These are phyloP conservation scores for Hyparrhenia diplandra DNA, from an alignment of 176 grass and related monocot species.

Conservation along the genomic window DNA sequence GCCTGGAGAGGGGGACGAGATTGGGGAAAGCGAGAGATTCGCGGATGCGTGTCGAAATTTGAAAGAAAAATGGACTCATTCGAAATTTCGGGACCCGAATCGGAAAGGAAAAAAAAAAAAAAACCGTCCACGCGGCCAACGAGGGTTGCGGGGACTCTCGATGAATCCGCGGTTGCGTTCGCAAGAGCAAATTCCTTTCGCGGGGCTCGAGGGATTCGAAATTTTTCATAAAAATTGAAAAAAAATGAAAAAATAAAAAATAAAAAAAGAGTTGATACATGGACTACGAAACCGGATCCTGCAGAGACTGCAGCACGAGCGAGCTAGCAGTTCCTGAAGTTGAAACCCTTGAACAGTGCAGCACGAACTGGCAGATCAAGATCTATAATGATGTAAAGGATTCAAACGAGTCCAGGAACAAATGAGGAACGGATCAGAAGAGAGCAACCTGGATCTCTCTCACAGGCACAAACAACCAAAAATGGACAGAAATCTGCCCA, in stretches of 20 bases:
- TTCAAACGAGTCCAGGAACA: background rate
- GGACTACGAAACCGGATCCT: background rate
- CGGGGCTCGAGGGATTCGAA: background rate
- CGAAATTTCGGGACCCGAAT: background rate
- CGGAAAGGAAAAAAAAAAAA: conserved; percentile 17
- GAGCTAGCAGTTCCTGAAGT: background rate
- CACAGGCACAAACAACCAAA: background rate
- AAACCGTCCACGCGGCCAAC: background rate
- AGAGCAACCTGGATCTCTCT: background rate
- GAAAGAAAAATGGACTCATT: background rate
- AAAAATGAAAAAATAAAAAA: background rate
- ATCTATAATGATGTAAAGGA: background rate
- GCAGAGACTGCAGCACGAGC: background rate
- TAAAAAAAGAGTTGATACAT: background rate
- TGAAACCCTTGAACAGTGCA: background rate
- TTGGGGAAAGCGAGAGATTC: background rate
- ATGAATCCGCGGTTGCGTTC: background rate
- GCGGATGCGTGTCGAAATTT: conserved; percentile 4
- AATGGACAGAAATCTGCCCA: background rate
- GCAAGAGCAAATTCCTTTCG: background rate
- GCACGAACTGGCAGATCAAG: conserved; percentile 18
- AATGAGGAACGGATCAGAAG: background rate
- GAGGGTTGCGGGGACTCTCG: background rate
- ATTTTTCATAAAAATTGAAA: background rate
- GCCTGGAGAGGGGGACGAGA: background rate